A percentile compares a stretch with the other conserved stretches of the same genome.
Conservation (phyloP, 2,329 filamentous ascomycete species). For the Sarocladium strictum region DNA sequence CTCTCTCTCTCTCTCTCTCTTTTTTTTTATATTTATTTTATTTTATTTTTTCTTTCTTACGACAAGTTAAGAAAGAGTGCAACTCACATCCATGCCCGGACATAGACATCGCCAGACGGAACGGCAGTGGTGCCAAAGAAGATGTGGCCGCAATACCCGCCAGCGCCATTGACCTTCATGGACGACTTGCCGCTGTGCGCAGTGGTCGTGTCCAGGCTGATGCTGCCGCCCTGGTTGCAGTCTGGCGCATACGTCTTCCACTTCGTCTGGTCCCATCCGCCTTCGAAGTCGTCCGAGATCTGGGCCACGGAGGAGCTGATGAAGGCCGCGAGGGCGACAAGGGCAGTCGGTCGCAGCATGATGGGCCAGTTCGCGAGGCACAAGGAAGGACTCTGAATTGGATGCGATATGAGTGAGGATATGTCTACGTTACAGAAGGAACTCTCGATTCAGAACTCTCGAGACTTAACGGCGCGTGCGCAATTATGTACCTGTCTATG, state of each 20-base stretch:
- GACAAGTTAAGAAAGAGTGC: too few relatives aligned
- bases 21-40: too few relatives aligned
- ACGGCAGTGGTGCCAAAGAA: conserved; percentile 55
- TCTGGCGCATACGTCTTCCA: conserved; percentile 55
- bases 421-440: too few relatives aligned
- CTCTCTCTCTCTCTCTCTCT: too few relatives aligned
- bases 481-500: too few relatives aligned
- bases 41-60: too few relatives aligned
- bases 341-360: not conserved
- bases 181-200: conserved; percentile 52
- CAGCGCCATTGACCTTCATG: conserved; percentile 44
- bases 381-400: not conserved
- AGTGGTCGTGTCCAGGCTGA: conserved; percentile 49
- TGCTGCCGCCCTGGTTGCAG: conserved; percentile 53
- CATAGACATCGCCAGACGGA: conserved; percentile 51
- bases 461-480: too few relatives aligned
- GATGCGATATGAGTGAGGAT: not conserved
- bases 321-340: conserved; percentile 4
- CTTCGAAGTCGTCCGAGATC: conserved; percentile 51
- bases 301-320: conserved; percentile 33
- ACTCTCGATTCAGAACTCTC: too few relatives aligned
- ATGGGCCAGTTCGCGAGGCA: not conserved
- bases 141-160: conserved; percentile 52
- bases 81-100: conserved; percentile 50
- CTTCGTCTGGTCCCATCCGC: conserved; percentile 48